A percentile compares a stretch with the other conserved stretches of the same genome.
These are phyloP conservation scores for Rhodomyrtus tomentosa DNA, from an alignment of 345 rosid genomes.

Conservation along the genomic window DNA sequence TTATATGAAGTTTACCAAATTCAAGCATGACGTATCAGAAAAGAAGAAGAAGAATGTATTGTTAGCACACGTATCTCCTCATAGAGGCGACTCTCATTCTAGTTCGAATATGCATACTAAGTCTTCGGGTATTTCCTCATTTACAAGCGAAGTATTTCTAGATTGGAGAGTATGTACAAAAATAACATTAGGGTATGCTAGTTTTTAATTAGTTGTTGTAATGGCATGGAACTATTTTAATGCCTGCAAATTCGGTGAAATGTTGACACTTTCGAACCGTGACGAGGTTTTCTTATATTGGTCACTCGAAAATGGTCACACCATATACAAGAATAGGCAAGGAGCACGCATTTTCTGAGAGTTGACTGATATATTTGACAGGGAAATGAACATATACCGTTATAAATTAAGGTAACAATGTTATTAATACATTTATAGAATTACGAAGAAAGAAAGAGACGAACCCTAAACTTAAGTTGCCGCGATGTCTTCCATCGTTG, in stretches of 20 bases:
- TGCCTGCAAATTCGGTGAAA: not conserved
- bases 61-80: not conserved
- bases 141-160: not conserved
- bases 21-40: not conserved
- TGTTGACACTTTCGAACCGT: not conserved
- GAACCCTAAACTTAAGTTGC: not conserved
- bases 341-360: not conserved
- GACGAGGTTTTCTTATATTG: not conserved
- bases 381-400: not conserved
- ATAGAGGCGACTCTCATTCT: not conserved
- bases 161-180: not conserved
- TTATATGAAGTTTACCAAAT: not conserved
- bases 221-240: not conserved
- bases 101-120: not conserved
- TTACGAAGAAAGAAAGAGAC: not conserved
- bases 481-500: not conserved
- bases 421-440: too few relatives aligned
- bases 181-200: not conserved
- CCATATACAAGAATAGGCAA: not conserved
- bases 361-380: not conserved
- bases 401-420: not conserved
- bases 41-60: not conserved
- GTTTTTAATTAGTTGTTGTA: not conserved
- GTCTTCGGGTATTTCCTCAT: not conserved
- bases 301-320: not conserved